Base-by-base conservation (phyloP, 345 rosid genomes). In the Dimocarpus longan region DNA sequence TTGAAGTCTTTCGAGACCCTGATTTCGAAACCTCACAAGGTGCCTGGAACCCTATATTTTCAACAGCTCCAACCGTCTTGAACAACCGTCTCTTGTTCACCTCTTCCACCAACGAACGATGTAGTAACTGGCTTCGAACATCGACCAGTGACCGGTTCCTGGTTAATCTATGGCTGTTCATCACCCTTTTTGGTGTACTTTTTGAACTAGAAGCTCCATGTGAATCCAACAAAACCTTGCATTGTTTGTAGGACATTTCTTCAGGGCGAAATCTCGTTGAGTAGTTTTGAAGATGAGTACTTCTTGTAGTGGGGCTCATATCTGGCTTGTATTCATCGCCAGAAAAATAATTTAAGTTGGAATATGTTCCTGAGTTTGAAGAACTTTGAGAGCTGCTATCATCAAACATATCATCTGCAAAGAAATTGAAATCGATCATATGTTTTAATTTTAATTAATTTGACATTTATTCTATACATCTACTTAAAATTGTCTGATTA, bases 21-120 rank as follows among this genome's bases (percentile, higher is more conserved):
- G 66, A 80, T 57, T 69, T 82, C 10, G 85, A 73, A 84, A 85
- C 82, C n/a, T 71, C 87, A 75, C 79, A 70, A 66, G 95, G 97
- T 59, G 84, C 77, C 83, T 85, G 92, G 76, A 88, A 93, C 62
- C 98, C 98, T 62, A 93, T 88, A 64, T 84, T 71, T 77, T 93
- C 93, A 11, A 93, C 91, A 32, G 83, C 93, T 79, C 98, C 98
- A 52, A 84, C 96, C 6, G 98, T 93, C 76, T 87, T 93, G 84
- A 83, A 81, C 83, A 89, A 46, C 56, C 96, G 71, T 85, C 88
- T 82, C 79, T 83, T 93, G 73, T 83, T 80, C 70, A 89, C 88
- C 81, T 92, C 94, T 87, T 93, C 93, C 56, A 84, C 83, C 66
- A 88, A 76, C 3, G 93, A 91, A 65, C 85, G 84, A 77, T 90